Percentiles rank a stretch among this genome's conserved stretches.
phyloP scores from a whole-genome alignment of 2,329 filamentous ascomycete species.

The Colletotrichum camelliae region DNA sequence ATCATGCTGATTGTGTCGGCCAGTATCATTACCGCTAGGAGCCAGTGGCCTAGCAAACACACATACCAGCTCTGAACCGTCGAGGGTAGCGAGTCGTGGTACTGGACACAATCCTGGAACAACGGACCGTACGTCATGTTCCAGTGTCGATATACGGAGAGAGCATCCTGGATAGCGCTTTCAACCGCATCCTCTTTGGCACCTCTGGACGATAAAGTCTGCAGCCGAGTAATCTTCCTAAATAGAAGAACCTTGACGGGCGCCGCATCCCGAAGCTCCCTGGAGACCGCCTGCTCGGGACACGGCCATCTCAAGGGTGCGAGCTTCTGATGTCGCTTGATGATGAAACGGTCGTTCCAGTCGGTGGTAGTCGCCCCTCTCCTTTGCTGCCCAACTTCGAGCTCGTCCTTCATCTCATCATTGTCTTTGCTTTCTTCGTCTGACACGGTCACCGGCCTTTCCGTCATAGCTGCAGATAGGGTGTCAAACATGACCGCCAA shows the following conservation, averaged over 20 bases:
- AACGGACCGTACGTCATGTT: constrained; percentile 55
- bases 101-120: constrained; percentile 54
- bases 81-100: constrained; percentile 54
- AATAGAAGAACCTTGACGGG: constrained; percentile 66
- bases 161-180: constrained; percentile 49
- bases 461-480: constrained; percentile 57
- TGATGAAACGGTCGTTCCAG: constrained; percentile 40
- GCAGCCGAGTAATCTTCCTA: constrained; percentile 60
- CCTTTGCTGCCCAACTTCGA: constrained; percentile 14
- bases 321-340: constrained; percentile 34
- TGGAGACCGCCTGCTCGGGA: constrained; percentile 54
- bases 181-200: constrained; percentile 46
- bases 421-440: constrained; percentile 43
- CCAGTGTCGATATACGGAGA: constrained; percentile 61
- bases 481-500: constrained; percentile 65
- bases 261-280: constrained; percentile 55
- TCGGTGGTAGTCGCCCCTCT: constrained; percentile 11
- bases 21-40: constrained; percentile 59
- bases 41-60: constrained; percentile 62
- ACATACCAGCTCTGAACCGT: constrained; percentile 66
- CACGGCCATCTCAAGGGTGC: constrained; percentile 55
- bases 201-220: constrained; percentile 51
- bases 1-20: constrained; percentile 58
- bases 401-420: not conserved
- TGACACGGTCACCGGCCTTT: constrained; percentile 38